Evolutionary conservation across 129 eudicot species (phyloP), one percentile per base, ranked within the genome.

Genomic region (Deinandra increscens): DNA sequence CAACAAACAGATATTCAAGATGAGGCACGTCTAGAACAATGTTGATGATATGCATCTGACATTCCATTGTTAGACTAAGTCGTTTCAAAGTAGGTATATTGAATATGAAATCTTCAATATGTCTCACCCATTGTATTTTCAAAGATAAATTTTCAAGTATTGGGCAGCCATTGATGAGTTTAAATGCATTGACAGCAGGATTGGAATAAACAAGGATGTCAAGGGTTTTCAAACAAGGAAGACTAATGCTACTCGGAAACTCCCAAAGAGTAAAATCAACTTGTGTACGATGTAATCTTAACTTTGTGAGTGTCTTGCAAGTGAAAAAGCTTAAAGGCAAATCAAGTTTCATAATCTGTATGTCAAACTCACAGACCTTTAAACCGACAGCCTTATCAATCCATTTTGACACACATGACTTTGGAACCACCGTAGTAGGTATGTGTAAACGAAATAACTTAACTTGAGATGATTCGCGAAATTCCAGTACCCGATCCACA

Each of bases 241-340:
- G 70, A 33, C 13, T 6, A 1, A 73, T 38, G 12, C 17, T 22
- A 48, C 10, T 20, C 0, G 39, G 51, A 73, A 22, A 55, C 41
- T 59, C 64, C 64, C 64, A 59, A 29, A 12, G 20, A 3, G 9
- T 6, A 0, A 4, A 1, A 33, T 26, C 29, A 1, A 1, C 18
- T 1, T 2, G 4, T 3, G n/a, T 51, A 7, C 3, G 6, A n/a
- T 11, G 5, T 67, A 67, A 26, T 49, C 7, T 64, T 43, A 74
- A 64, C n/a, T 38, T 55, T 51, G 64, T 63, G 23, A 73, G 64
- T 37, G 72, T 74, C 34, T 33, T 53, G 34, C 78, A 74, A 14
- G 45, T 64, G 65, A 74, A 64, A 19, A 74, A 6, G 41, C 65
- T 64, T 9, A 74, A 0, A 14, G 71, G 78, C 19, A 73, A 22